Conservation (phyloP, 2,329 filamentous ascomycete species). For the Nemania bipapillata region DNA sequence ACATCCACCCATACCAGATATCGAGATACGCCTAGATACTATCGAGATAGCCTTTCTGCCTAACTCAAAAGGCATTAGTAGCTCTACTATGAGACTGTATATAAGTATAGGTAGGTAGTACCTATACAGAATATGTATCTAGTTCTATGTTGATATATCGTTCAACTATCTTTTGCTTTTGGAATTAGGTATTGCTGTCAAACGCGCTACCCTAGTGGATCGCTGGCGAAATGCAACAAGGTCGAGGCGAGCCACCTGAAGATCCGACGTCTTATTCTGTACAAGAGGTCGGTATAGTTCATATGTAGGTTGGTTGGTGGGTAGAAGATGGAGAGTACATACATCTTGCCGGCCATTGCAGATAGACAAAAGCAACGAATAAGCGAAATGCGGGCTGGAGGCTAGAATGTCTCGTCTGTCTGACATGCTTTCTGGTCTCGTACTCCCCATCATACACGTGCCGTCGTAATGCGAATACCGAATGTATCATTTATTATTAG, state of each 20-base stretch:
- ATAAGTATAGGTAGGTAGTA: too few relatives aligned
- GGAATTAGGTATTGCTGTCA: neutral
- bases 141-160: neutral
- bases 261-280: neutral
- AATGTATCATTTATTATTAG: slow-evolving; percentile 9
- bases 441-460: neutral
- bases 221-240: neutral
- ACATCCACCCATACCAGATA: too few relatives aligned
- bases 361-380: neutral
- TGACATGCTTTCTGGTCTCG: neutral
- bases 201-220: slow-evolving; percentile 3
- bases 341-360: too few relatives aligned
- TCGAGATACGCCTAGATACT: neutral
- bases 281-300: neutral
- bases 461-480: neutral
- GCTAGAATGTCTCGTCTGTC: neutral
- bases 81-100: neutral
- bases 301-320: too few relatives aligned
- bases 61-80: neutral
- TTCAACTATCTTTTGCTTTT: too few relatives aligned
- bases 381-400: neutral
- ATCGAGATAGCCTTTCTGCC: neutral
- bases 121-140: too few relatives aligned
- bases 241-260: slow-evolving; percentile 2
- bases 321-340: too few relatives aligned